Conservation (phyloP, 345 rosid genomes). For the Rhodamnia argentea region DNA sequence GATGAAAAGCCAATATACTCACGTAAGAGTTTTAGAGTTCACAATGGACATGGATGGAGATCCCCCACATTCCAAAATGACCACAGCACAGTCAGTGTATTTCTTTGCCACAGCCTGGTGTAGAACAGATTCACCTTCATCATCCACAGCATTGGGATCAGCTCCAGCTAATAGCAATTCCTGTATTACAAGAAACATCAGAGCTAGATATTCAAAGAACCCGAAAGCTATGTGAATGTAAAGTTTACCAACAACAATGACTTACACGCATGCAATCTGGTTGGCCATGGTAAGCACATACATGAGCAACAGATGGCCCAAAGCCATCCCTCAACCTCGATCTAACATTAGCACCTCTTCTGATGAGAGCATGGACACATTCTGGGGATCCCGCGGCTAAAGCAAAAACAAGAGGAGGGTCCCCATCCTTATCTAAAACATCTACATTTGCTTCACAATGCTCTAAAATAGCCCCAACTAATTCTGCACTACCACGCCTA, state of each 20-base stretch:
- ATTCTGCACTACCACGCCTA: constrained; percentile 85
- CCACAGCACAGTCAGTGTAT: constrained; percentile 89
- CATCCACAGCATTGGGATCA: constrained; percentile 96
- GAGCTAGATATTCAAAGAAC: not conserved
- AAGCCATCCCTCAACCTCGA: constrained; percentile 82
- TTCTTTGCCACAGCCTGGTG: constrained; percentile 86
- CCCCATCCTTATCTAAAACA: constrained; percentile 89
- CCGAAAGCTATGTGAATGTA: not conserved
- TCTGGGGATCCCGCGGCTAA: constrained; percentile 96
- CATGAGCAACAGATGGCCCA: constrained; percentile 96
- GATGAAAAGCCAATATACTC: constrained; percentile 13
- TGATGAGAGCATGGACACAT: constrained; percentile 85
- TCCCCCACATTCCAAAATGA: constrained; percentile 85
- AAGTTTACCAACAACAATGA: constrained; percentile 1
- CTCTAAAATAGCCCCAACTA: constrained; percentile 72
- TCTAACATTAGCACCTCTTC: constrained; percentile 72
- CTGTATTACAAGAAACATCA: constrained; percentile 25
- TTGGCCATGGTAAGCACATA: constrained; percentile 97
- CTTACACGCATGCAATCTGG: constrained; percentile 98
- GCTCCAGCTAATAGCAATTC: constrained; percentile 94
- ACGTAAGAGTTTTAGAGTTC: constrained; percentile 81
- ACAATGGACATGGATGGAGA: constrained; percentile 71
- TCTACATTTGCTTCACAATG: constrained; percentile 64
- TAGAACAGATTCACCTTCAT: constrained; percentile 95
- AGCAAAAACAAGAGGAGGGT: constrained; percentile 98